Base-by-base conservation (phyloP, 768 basidiomycete genomes). In the Collybia mongolica region DNA sequence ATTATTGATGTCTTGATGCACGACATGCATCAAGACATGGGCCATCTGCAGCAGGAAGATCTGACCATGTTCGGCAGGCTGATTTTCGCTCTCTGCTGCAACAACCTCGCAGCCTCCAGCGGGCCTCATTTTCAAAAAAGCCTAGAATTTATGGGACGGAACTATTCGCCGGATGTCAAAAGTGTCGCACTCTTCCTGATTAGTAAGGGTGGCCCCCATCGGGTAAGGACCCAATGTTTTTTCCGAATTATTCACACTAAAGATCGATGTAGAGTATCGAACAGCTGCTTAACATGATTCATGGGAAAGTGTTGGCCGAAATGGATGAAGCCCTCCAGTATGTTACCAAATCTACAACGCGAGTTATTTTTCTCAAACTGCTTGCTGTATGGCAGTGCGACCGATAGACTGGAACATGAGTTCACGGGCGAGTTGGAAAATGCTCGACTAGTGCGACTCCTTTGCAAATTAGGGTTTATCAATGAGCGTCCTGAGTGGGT, bases 401-500 rank as follows among this genome's bases (percentile, higher is more conserved):
- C 77, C 12, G 97, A 99, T 60, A 73, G 79, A 26, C 71, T 98
- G 15, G 94, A 98, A 64, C 74, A 78, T 14, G 90, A 98, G 57
- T 75, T 98, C 29, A 76, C 86, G 69, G 80, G 86, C 36, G 96
- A 98, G 64, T 75, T 98, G 18, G 97, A 98, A 73, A 98, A 99
- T 60, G 93, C 89, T 0, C 79, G 97, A 22, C 75, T 98, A 8
- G 89, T 98, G 24, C 79, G 97, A 42, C 68, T 98, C 44, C 72
- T 98, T 53, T 86, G 86, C 66, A 99, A 98, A 71, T 87, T 99
- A 59, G 93, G 93, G 0, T 98, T 99, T 68, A 98, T 99, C 72
- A 98, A 98, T 65, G 97, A 99, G 64, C 80, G 97, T n/a, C 96
- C 97, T 2, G 97, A 98, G 93, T 98, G 63, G 48, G 90, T 79